Percentiles rank a stretch among this genome's conserved stretches.
These are phyloP conservation scores for Saturnispora zaruensis DNA, from an alignment of 805 yeast genomes.

Conservation along the genomic window DNA sequence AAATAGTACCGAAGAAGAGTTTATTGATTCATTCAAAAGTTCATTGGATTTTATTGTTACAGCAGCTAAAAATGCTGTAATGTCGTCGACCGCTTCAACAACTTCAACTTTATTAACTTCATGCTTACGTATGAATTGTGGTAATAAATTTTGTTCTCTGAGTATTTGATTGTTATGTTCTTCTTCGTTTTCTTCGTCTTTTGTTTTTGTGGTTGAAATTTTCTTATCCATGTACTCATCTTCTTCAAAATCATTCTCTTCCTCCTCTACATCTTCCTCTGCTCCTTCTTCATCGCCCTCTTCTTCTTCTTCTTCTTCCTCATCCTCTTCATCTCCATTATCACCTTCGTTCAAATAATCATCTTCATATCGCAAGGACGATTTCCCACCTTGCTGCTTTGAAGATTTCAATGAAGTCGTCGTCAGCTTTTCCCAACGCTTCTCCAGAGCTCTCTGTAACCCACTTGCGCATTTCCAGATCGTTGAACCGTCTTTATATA, in stretches of 20 bases:
- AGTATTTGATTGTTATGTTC: slow-evolving; percentile 6
- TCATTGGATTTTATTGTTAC: slow-evolving; percentile 4
- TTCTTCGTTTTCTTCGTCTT: background rate
- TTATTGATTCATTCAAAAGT: background rate
- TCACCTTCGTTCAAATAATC: background rate
- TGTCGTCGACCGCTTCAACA: slow-evolving; percentile 20
- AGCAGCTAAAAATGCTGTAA: slow-evolving; percentile 27
- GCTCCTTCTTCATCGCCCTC: slow-evolving; percentile 9
- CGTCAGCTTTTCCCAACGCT: slow-evolving; percentile 30
- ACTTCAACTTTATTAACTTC: slow-evolving; percentile 16
- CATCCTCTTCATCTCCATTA: slow-evolving; percentile 10
- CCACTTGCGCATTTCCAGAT: slow-evolving; percentile 64
- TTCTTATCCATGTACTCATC: background rate
- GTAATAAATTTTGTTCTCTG: slow-evolving; percentile 15
- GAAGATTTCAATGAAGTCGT: slow-evolving; percentile 16
- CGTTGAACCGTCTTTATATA: slow-evolving; percentile 65
- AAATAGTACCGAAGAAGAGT: slow-evolving; percentile 6
- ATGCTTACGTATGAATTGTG: slow-evolving; percentile 17
- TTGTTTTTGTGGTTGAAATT: background rate
- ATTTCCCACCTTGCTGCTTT: background rate
- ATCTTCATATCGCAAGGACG: background rate
- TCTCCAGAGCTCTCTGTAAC: slow-evolving; percentile 45
- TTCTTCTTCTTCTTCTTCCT: slow-evolving; percentile 5
- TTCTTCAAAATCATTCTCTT: background rate
- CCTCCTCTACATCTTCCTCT: slow-evolving; percentile 9